These are phyloP conservation scores for Solanum virginianum DNA, from an alignment of 257 asterid species.

Conservation along the genomic window DNA sequence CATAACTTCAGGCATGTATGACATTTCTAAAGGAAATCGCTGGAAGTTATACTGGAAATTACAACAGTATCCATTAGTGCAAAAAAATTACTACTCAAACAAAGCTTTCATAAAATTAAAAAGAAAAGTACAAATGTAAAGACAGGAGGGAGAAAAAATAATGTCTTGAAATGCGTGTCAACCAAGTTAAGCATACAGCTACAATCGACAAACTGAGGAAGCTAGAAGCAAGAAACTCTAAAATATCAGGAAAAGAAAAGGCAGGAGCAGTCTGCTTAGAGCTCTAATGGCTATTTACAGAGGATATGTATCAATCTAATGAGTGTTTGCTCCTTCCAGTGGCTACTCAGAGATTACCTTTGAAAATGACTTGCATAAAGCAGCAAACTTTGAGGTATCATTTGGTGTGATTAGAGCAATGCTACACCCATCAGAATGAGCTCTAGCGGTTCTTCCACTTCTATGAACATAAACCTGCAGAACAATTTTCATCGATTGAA, in stretches of 20 bases:
- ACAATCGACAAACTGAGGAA: neutral
- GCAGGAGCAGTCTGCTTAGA: neutral
- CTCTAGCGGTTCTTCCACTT: constrained; percentile 99
- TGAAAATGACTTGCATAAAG: constrained; percentile 76
- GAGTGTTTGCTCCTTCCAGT: neutral
- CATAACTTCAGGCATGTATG: constrained; percentile 78
- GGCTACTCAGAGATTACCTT: constrained; percentile 37
- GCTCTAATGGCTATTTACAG: neutral
- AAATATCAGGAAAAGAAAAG: neutral
- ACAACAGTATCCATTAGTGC: neutral
- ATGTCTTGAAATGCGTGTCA: neutral
- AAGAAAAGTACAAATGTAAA: neutral
- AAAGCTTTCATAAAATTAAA: neutral
- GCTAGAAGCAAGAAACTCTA: neutral
- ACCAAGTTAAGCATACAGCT: neutral
- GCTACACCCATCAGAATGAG: constrained; percentile 90
- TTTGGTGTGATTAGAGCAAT: constrained; percentile 80
- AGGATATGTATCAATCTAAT: neutral
- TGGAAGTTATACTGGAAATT: constrained; percentile 67
- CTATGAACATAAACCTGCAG: constrained; percentile 82
- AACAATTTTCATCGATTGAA: constrained; percentile 6
- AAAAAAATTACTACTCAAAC: neutral
- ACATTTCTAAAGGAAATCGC: constrained; percentile 68
- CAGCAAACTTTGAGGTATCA: constrained; percentile 82
- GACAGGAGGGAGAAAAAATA: neutral